Conservation (phyloP, 2,329 filamentous ascomycete genomes). For the Aciculosporium take region DNA sequence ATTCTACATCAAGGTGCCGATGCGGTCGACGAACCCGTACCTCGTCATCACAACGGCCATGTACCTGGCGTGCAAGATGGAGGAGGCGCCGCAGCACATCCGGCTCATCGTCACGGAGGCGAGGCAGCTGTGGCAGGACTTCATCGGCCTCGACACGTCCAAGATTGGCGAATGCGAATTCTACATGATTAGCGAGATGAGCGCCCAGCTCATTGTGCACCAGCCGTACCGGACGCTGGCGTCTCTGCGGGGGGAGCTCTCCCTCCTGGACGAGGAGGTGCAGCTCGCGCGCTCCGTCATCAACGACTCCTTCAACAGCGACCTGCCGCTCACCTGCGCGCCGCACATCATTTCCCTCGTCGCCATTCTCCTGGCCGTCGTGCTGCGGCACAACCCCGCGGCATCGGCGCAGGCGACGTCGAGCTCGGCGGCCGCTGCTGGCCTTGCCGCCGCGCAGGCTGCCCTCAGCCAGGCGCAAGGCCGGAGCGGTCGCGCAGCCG, state of each 20-base stretch:
- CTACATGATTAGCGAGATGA: conserved; percentile 80
- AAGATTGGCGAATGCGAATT: conserved; percentile 92
- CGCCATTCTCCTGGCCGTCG: conserved; percentile 70
- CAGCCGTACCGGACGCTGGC: conserved; percentile 77
- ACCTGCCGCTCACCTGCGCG: conserved; percentile 70
- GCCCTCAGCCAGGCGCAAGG: conserved; percentile 33
- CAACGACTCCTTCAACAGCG: conserved; percentile 87
- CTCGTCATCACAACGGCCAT: conserved; percentile 84
- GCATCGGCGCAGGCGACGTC: conserved; percentile 16
- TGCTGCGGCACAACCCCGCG: conserved; percentile 48
- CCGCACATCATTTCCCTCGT: conserved; percentile 85
- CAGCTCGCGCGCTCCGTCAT: conserved; percentile 68
- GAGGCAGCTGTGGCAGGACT: conserved; percentile 69
- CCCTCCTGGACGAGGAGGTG: conserved; percentile 63
- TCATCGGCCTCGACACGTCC: conserved; percentile 60
- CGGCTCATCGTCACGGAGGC: conserved; percentile 79
- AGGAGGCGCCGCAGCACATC: conserved; percentile 94
- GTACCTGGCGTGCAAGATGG: conserved; percentile 95
- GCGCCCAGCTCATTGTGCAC: conserved; percentile 76
- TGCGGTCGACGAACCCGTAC: conserved; percentile 85
- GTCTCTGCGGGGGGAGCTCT: conserved; percentile 54
- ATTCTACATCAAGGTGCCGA: conserved; percentile 83
- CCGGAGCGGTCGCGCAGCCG: conserved; percentile 13
- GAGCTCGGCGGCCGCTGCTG: conserved; percentile 22
- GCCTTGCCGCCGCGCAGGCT: conserved; percentile 35